Evolutionary conservation across 2,329 filamentous ascomycete genomes (phyloP), one percentile per base, ranked within the genome.

Genomic region (Daldinia sp.): DNA sequence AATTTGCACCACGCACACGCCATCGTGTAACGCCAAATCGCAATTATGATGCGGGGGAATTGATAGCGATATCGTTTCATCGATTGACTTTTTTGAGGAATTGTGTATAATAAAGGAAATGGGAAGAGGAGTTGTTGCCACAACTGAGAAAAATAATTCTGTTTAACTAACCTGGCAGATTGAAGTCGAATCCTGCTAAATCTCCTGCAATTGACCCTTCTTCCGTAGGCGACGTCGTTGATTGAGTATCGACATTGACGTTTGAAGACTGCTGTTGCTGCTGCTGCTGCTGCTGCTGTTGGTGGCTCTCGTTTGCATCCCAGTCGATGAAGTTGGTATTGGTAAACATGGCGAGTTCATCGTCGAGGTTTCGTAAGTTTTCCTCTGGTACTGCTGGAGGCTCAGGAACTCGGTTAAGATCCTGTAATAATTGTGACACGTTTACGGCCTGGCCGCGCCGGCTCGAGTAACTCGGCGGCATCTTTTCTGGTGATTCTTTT

Each of bases 361-460:
- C 87, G 70, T 92, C 89, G 66, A 90, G 81, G 70, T 69, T 71
- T 55, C 84, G 84, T 77, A 89, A 85, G 52, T 82, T 78, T 55
- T 90, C 86, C 63, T 89, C 83, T 55, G 76, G 75, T 25, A 84
- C 75, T 21, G 82, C 85, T 64, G 89, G 55, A 41, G 63, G 83
- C 55, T 90, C 85, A 71, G 88, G 87, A 64, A 90, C 82, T 64
- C 88, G 86, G 81, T 97, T 97, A 72, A 97, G 83, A 70, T 94
- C 90, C 73, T 92, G 90, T 69, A 97, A 85, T 81, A 95, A 96
- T 74, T 93, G 90, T 74, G 93, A 93, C 79, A 97, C 91, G 77
- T 96, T 96, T 74, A 92, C 71, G 68, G 71, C 68, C 47, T 73
- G 90, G 71, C 87, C 91, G 75, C 90, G 88, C 66, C 92, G 90